Evolutionary conservation across 2,329 filamentous ascomycete genomes (phyloP).

Genomic region (Microdochium nivale): DNA sequence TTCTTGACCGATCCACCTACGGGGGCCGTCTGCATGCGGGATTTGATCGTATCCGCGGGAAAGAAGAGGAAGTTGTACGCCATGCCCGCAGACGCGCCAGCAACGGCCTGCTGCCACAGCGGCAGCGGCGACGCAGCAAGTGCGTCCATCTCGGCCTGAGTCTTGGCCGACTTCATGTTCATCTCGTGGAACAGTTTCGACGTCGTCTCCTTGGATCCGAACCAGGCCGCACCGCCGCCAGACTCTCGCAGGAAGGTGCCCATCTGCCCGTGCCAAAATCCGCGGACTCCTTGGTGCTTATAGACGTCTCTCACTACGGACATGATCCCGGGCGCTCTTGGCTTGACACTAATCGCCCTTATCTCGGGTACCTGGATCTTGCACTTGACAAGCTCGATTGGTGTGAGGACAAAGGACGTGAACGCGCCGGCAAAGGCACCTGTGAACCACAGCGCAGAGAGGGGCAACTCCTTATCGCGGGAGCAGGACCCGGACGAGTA

Average conservation of each 20-base stretch:
- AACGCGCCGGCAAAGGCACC: slow-evolving; percentile 83
- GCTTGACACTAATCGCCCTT: slow-evolving; percentile 28
- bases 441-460: slow-evolving; percentile 68
- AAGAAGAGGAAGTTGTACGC: slow-evolving; percentile 97
- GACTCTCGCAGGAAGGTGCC: slow-evolving; percentile 92
- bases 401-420: slow-evolving; percentile 84
- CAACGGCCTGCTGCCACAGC: slow-evolving; percentile 78
- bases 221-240: slow-evolving; percentile 91
- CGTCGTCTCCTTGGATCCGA: slow-evolving; percentile 79
- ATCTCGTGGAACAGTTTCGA: slow-evolving; percentile 59
- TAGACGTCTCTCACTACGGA: slow-evolving; percentile 72
- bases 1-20: slow-evolving; percentile 45
- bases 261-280: slow-evolving; percentile 93
- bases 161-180: slow-evolving; percentile 34
- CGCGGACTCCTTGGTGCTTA: slow-evolving; percentile 68
- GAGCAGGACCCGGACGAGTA: slow-evolving; percentile 42
- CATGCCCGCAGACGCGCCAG: slow-evolving; percentile 82
- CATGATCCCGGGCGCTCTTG: slow-evolving; percentile 51
- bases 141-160: slow-evolving; percentile 10
- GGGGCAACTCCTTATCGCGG: slow-evolving; percentile 54
- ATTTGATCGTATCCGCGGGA: slow-evolving; percentile 95
- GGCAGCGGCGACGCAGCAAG: slow-evolving; percentile 39
- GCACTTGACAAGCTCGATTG: slow-evolving; percentile 96
- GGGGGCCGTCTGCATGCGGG: slow-evolving; percentile 86
- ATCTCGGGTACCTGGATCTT: slow-evolving; percentile 75